phyloP scores from a whole-genome alignment of 169 alveolate genomes.

The Eimeria tenella region DNA sequence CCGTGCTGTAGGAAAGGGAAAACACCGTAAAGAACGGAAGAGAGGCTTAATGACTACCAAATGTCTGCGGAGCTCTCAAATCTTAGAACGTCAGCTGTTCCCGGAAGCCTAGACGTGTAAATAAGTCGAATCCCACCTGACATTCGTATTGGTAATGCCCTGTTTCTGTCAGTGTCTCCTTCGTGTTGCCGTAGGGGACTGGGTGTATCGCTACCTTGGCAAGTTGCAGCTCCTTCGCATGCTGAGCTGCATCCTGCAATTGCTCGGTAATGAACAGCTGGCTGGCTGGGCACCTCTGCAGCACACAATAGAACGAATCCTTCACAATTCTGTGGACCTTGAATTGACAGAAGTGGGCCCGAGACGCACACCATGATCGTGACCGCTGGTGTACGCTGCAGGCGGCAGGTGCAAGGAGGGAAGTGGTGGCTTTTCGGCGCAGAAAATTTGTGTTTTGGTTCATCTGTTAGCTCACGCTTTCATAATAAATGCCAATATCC shows the following conservation, averaged over 20 bases:
- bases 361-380: not conserved
- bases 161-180: constrained; percentile 29
- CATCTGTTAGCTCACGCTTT: constrained; percentile 8
- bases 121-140: not conserved
- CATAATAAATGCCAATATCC: constrained; percentile 24
- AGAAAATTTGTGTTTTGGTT: not conserved
- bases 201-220: constrained; percentile 57
- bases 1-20: not conserved
- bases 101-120: too few species aligned
- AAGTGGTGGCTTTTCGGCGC: not conserved
- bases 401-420: not conserved
- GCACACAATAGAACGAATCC: not conserved
- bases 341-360: not conserved
- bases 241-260: not conserved
- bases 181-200: constrained; percentile 51
- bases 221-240: constrained; percentile 12
- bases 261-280: constrained; percentile 28
- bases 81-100: too few species aligned
- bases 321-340: not conserved
- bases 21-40: not conserved
- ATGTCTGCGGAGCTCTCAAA: too few species aligned
- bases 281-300: constrained; percentile 69
- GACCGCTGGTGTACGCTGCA: not conserved
- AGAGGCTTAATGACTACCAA: not conserved
- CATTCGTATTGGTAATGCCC: constrained; percentile 49